These are phyloP conservation scores for Sporothrix brasiliensis DNA, from an alignment of 2,329 filamentous ascomycete genomes.

Conservation along the genomic window DNA sequence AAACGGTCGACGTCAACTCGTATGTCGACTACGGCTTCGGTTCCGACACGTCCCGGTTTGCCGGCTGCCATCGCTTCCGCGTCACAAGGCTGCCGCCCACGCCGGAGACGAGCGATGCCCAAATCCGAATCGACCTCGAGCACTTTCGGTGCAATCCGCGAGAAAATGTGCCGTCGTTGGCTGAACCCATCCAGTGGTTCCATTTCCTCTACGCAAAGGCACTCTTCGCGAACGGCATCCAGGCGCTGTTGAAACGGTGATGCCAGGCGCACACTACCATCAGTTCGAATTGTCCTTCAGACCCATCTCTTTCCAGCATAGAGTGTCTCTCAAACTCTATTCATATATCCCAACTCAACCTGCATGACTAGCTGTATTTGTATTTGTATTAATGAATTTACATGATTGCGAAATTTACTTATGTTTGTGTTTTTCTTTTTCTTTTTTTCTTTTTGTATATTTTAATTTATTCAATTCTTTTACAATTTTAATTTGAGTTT, in stretches of 20 bases:
- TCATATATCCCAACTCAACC: too few species aligned
- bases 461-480: too few species aligned
- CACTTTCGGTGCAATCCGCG: constrained; percentile 13
- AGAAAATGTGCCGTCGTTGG: background rate
- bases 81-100: background rate
- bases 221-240: constrained; percentile 20
- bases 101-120: background rate
- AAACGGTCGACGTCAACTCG: background rate
- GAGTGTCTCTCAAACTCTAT: background rate
- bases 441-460: too few species aligned
- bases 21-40: constrained; percentile 19
- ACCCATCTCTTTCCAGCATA: background rate
- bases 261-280: background rate
- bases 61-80: constrained; percentile 8
- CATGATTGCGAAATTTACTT: too few species aligned
- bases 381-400: too few species aligned
- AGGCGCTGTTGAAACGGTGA: background rate
- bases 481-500: too few species aligned
- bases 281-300: background rate
- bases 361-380: too few species aligned
- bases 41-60: constrained; percentile 9
- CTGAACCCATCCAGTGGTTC: background rate
- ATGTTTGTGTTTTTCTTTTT: too few species aligned
- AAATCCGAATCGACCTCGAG: constrained; percentile 14
- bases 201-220: constrained; percentile 15